Evolutionary conservation across 208 protist species (phyloP), one percentile per base, ranked within the genome.

Genomic region (Trichomonas tenax): DNA sequence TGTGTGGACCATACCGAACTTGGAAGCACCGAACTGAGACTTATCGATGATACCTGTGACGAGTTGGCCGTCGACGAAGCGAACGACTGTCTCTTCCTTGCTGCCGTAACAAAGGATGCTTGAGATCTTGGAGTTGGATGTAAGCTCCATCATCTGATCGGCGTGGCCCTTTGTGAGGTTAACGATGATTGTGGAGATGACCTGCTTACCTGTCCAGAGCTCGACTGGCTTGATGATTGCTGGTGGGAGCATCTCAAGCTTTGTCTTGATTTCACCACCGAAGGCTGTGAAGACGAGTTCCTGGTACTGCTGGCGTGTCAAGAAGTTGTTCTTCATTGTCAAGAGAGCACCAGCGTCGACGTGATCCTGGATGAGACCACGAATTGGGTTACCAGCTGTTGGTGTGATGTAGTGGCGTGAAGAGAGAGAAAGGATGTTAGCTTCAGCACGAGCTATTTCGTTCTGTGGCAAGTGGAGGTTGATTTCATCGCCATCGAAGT

Each of bases 401-500:
- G 97, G 96, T 40, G 58, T 96, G 6, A 96, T 41, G 96, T 96
- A n/a, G 97, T 96, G 98, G 99, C 46, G 48, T 58, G 95, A 51
- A 58, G 63, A 88, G 23, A 86, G 38, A 34, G 63, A 21, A 6
- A 96, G 21, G 36, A 40, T 63, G 21, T 86, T 63, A 4, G 90
- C 98, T 98, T 99, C 99, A 40, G 98, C 98, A 90, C 98, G 97
- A 31, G 98, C 98, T 0, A 97, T 46, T 84, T 98, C 95, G 31
- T 48, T 96, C 96, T 99, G 99, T 95, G 99, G 99, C 10, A 99
- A 98, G 97, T 99, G 99, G 45, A 99, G 97, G 98, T 99, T 99
- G 98, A 99, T 99, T 97, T 99, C 99, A 98, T 99, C 99, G 45
- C 99, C 99, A 98, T 99, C 99, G 97, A 99, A 99, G 98, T 99